Base-by-base conservation (phyloP, 106 monocot species). In the Phalaenopsis aphrodite region DNA sequence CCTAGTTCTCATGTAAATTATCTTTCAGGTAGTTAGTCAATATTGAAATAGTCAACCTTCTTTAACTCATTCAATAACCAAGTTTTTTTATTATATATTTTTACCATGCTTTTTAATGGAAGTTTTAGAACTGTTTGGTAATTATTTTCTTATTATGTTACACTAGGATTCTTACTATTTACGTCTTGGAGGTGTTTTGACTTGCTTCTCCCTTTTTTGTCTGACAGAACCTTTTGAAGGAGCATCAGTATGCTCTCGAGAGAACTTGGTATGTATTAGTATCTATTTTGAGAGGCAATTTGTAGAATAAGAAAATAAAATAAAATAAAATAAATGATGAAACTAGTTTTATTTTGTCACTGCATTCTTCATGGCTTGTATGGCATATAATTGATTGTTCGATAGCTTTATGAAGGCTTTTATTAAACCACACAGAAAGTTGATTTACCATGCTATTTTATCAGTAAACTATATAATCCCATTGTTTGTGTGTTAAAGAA, bases 171-270 rank as follows among this genome's bases (percentile, higher is more conserved):
- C 16, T 41, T 18, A 17, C 10, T 16, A 18, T 43, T 74, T 41
- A 43, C 45, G 5, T 15, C 43, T 74, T 43, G 43, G 0, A 74
- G 14, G 11, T 74, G 42, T n/a, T 74, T 74, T 42, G 19, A 42
- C 42, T 41, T 73, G 41, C 71, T 56, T 71, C 45, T 48, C 68
- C 17, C 4, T 49, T 75, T 78, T 82, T 49, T n/a, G 42, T 72
- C 77, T 77, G 83, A 21, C 87, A 94, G 94, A 83, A 66, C 80
- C 86, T 83, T 94, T 85, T 85, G 80, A 91, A 55, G 91, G 72
- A 84, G 79, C 73, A 30, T 77, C 72, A 16, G 75, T 24, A 75
- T 84, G 79, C 78, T 75, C 74, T 66, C 79, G 69, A 45, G 77
- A 71, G 21, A 89, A 84, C 9, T 64, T 58, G 88, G 93, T 93